Evolutionary conservation across 23 red algal species (phyloP), one percentile per base, ranked within the genome.

Genomic region (Gracilariopsis chorda): DNA sequence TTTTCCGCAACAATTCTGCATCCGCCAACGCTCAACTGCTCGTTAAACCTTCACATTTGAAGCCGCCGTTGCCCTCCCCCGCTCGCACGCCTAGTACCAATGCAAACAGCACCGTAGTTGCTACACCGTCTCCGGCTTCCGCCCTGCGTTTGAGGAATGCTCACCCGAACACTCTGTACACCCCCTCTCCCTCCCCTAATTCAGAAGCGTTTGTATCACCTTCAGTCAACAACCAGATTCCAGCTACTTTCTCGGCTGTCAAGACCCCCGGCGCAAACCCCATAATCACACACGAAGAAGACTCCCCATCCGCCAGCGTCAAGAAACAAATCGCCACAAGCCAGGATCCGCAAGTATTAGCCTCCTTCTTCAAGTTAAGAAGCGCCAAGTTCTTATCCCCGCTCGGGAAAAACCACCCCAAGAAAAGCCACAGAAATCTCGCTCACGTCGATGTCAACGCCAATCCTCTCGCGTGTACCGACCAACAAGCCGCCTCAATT

Each of bases 1-100:
- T 73, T 42, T 73, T 73, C 47, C 67, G 67, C 42, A 73, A 42
- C 67, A 73, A 73, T 73, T 73, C 67, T 14, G 47, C 67, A 20
- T 45, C 7, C 2, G 47, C 40, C 40, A 73, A 46, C 67, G 23
- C 67, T 11, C 67, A 73, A 46, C 0, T 73, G 40, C 67, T 36
- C 32, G 28, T 73, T 19, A 73, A 73, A 36, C 3, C 67, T 19
- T 73, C 67, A 2, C 39, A 46, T 37, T n/a, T 25, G 4, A 73
- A 73, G 40, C 67, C 67, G 28, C 67, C 67, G 1, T 24, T 39
- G 3, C 67, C 67, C 4, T 73, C 67, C 47, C 67, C 67, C 20
- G 47, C n/a, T 35, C 67, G 67, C 1, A 73, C 67, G 47, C 67
- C 67, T 34, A 73, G 37, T 34, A 45, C 67, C 37, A 46, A 46